Evolutionary conservation across 768 basidiomycete species (phyloP), one percentile per base, ranked within the genome.

Genomic region (Austroboletus festivus): DNA sequence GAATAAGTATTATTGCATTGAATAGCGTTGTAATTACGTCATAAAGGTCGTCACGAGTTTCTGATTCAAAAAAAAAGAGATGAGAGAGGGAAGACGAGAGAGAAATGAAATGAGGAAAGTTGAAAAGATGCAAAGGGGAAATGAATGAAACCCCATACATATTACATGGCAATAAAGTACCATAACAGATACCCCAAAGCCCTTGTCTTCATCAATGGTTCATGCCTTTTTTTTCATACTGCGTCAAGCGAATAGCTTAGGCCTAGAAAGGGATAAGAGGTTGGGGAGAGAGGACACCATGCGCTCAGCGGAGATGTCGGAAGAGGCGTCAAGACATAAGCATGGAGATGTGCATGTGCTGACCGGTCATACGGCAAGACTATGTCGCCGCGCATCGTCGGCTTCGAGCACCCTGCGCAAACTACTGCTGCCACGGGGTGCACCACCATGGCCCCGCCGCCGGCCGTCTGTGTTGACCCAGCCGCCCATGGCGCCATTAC

Each of bases 331-430:
- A 5, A 12, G 12, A 28, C 28, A 6, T 28, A 12, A 28, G 12
- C 5, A 28, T 12, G 28, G 28, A 5, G 28, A 28, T 12, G 28
- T 12, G 12, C 28, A 12, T 12, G 28, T 12, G 28, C n/a, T n/a
- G n/a, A n/a, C n/a, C n/a, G n/a, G n/a, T 28, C 12, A 86, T 42
- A 83, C 75, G 22, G 78, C 81, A 72, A 86, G 75, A 62, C 83
- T 86, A 61, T 86, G 85, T 51, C 85, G 70, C 59, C 85, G 73
- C 38, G 72, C 71, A 48, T 85, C 83, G 53, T 74, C 77, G 52
- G 61, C 70, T 60, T 70, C 76, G 57, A 68, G 50, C 21, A 57
- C 66, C 60, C 51, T 65, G 57, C 60, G 67, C 43, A 70, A 61
- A 24, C 62, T 60, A 22, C 47, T 59, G 37, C 56, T 63, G 34